A percentile compares a stretch with the other conserved stretches of the same genome.
Evolutionary conservation across 441 rosid genomes (phyloP).

Genomic region (Dalechampia spathulata): DNA sequence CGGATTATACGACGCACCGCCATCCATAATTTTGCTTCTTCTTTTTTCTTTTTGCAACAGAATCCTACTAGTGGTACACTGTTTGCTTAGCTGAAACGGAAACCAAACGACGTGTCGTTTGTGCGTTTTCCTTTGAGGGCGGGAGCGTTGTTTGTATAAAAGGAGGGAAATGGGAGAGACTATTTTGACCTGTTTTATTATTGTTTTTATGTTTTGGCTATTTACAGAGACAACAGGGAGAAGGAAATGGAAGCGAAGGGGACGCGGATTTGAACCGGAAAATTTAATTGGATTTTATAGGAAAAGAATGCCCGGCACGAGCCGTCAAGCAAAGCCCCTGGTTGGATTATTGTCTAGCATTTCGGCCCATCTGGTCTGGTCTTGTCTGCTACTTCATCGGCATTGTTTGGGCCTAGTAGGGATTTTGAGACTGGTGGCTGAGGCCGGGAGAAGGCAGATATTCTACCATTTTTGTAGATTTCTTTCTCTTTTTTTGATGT

Average conservation of each 20-base stretch:
- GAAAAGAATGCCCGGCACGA: no score
- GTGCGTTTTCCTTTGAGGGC: not conserved
- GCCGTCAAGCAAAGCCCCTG: no score
- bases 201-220: no score
- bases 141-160: constrained; percentile 8
- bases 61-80: no score
- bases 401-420: no score
- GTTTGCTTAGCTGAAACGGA: not conserved
- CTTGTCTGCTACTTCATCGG: not conserved
- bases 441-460: no score
- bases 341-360: not conserved
- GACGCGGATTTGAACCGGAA: constrained; percentile 38
- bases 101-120: not conserved
- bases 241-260: no score
- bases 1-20: constrained; percentile 49
- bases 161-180: no score
- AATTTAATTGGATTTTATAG: constrained; percentile 55
- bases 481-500: no score
- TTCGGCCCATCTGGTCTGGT: constrained; percentile 8
- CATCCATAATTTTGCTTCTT: constrained; percentile 33
- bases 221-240: no score
- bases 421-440: no score
- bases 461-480: no score
- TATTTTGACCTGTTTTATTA: constrained; percentile 29
- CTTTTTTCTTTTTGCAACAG: not conserved